These are phyloP conservation scores for Berkeleyomyces rouxiae DNA, from an alignment of 2,329 filamentous ascomycete genomes.

Conservation along the genomic window DNA sequence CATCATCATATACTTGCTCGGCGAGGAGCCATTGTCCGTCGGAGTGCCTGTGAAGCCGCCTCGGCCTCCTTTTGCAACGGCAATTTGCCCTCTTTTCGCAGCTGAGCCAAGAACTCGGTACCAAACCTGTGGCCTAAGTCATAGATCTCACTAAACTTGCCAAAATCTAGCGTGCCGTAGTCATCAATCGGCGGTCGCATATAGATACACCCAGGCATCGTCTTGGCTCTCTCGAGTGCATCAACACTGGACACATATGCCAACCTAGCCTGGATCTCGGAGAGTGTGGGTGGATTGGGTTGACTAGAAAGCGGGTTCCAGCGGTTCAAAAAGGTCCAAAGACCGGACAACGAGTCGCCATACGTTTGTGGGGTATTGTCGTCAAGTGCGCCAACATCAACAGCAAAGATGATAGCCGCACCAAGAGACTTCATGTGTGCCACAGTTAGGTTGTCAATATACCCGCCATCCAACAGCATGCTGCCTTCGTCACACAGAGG, in stretches of 20 bases:
- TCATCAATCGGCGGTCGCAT: slow-evolving; percentile 90
- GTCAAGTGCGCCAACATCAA: slow-evolving; percentile 86
- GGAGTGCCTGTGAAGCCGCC: slow-evolving; percentile 46
- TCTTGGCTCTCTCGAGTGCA: slow-evolving; percentile 84
- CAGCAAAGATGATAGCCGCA: slow-evolving; percentile 83
- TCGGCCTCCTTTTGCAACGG: slow-evolving; percentile 54
- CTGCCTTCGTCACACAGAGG: slow-evolving; percentile 92
- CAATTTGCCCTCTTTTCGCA: slow-evolving; percentile 65
- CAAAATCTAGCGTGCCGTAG: slow-evolving; percentile 91
- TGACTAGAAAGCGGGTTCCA: slow-evolving; percentile 90
- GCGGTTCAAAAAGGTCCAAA: slow-evolving; percentile 87
- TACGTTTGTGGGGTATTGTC: slow-evolving; percentile 84
- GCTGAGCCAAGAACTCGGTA: slow-evolving; percentile 56
- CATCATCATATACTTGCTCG: slow-evolving; percentile 52
- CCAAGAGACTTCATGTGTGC: slow-evolving; percentile 93
- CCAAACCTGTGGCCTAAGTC: slow-evolving; percentile 76
- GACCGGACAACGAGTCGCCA: slow-evolving; percentile 82
- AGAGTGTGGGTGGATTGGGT: slow-evolving; percentile 84
- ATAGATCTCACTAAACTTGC: slow-evolving; percentile 95
- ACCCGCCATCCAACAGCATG: slow-evolving; percentile 92
- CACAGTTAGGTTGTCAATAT: slow-evolving; percentile 93
- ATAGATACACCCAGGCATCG: slow-evolving; percentile 77
- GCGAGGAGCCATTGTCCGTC: slow-evolving; percentile 63
- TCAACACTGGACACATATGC: slow-evolving; percentile 93
- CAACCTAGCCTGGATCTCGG: slow-evolving; percentile 86